A percentile compares a stretch with the other conserved stretches of the same genome.
These are phyloP conservation scores for Rhytidhysteron rufulum DNA, from an alignment of 2,329 filamentous ascomycete species.

Conservation along the genomic window DNA sequence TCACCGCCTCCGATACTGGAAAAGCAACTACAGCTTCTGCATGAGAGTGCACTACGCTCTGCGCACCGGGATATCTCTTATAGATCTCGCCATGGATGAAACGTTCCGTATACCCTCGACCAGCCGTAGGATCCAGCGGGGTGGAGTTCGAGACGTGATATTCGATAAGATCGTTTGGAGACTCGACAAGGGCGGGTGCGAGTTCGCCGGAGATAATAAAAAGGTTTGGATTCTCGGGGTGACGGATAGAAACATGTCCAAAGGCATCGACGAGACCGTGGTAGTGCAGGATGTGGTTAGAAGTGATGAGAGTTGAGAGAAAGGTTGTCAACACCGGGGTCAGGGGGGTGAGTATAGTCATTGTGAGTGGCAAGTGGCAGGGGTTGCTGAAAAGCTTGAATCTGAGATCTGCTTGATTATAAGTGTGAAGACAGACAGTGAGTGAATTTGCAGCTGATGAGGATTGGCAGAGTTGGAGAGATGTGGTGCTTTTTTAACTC, in stretches of 20 bases:
- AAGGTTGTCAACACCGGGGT: slow-evolving; percentile 1
- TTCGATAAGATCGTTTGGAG: slow-evolving; percentile 43
- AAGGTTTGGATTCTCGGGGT: slow-evolving; percentile 40
- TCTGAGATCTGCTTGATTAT: too few species aligned
- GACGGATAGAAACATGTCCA: slow-evolving; percentile 51
- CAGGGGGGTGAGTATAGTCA: not conserved
- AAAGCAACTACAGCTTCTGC: slow-evolving; percentile 39
- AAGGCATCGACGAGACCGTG: slow-evolving; percentile 51
- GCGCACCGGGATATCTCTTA: slow-evolving; percentile 34
- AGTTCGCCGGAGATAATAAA: slow-evolving; percentile 49
- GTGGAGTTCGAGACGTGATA: slow-evolving; percentile 43
- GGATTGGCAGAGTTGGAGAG: too few species aligned
- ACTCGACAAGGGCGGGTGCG: slow-evolving; percentile 47
- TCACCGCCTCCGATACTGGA: slow-evolving; percentile 26
- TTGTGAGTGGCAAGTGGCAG: too few species aligned
- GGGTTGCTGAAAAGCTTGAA: too few species aligned
- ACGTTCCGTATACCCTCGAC: slow-evolving; percentile 39
- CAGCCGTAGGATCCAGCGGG: slow-evolving; percentile 38
- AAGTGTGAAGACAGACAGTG: too few species aligned
- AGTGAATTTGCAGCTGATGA: too few species aligned
- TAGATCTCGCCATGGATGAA: slow-evolving; percentile 42
- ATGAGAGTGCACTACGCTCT: slow-evolving; percentile 41
- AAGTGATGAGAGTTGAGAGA: slow-evolving; percentile 29
- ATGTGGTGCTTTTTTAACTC: too few species aligned
- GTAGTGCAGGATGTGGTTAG: slow-evolving; percentile 50